These are phyloP conservation scores for Aspergillus floridensis DNA, from an alignment of 2,329 filamentous ascomycete species.

Conservation along the genomic window DNA sequence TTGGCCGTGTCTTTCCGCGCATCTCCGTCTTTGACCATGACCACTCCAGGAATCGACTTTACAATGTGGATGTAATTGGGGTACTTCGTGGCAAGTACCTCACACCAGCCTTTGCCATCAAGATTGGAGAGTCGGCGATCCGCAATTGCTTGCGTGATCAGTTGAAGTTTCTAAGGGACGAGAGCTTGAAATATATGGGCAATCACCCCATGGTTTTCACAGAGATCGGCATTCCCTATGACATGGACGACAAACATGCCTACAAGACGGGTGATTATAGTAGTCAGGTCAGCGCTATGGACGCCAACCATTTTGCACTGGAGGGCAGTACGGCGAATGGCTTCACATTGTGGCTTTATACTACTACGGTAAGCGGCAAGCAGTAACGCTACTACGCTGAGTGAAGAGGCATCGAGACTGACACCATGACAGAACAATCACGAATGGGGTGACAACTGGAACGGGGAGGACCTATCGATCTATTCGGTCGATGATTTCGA, in stretches of 20 bases:
- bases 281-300: slow-evolving; percentile 86
- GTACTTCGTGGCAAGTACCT: slow-evolving; percentile 85
- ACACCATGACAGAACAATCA: slow-evolving; percentile 67
- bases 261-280: slow-evolving; percentile 95
- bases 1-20: background rate
- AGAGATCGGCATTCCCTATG: slow-evolving; percentile 96
- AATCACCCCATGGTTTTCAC: slow-evolving; percentile 85
- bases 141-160: slow-evolving; percentile 91
- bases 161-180: slow-evolving; percentile 74
- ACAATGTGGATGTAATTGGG: slow-evolving; percentile 95
- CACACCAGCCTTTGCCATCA: slow-evolving; percentile 86
- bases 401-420: background rate
- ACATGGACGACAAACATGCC: slow-evolving; percentile 95
- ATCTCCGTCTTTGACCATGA: slow-evolving; percentile 14
- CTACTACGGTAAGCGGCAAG: slow-evolving; percentile 55
- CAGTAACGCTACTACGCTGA: background rate
- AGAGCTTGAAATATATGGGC: slow-evolving; percentile 85
- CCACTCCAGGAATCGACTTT: slow-evolving; percentile 69
- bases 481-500: slow-evolving; percentile 77
- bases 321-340: slow-evolving; percentile 82
- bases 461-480: slow-evolving; percentile 93
- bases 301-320: slow-evolving; percentile 91
- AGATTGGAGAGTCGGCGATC: slow-evolving; percentile 88
- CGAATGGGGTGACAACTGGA: slow-evolving; percentile 89
- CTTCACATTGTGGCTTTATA: slow-evolving; percentile 87